Evolutionary conservation across 345 rosid species (phyloP).

Genomic region (Jatropha curcas): DNA sequence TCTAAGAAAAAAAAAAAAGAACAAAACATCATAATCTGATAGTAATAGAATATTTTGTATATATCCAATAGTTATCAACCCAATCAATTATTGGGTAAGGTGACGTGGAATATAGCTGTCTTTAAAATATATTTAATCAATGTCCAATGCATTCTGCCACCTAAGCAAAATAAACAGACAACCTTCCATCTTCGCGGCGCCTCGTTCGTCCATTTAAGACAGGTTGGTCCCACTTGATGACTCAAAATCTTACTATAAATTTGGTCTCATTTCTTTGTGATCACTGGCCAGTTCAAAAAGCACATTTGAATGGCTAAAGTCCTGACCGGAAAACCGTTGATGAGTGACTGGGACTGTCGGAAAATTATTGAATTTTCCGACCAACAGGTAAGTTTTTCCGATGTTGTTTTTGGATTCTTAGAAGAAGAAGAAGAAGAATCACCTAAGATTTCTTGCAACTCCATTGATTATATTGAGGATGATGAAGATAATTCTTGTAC

Average conservation of each 20-base stretch:
- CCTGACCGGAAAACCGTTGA: slow-evolving; percentile 22
- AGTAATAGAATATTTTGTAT: slow-evolving; percentile 31
- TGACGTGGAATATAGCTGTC: slow-evolving; percentile 55
- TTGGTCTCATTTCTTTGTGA: not conserved
- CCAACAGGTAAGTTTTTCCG: slow-evolving; percentile 53
- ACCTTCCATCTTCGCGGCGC: slow-evolving; percentile 46
- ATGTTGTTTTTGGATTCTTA: slow-evolving; percentile 58
- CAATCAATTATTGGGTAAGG: slow-evolving; percentile 29
- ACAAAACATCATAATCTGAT: not conserved
- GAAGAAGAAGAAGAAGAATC: slow-evolving; percentile 44
- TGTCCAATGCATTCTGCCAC: slow-evolving; percentile 31
- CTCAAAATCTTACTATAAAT: slow-evolving; percentile 21
- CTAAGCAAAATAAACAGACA: not conserved
- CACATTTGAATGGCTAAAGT: not conserved
- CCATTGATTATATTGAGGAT: slow-evolving; percentile 22
- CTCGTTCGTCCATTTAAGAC: slow-evolving; percentile 48
- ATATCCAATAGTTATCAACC: slow-evolving; percentile 34
- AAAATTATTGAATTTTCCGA: slow-evolving; percentile 52
- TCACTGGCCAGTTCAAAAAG: not conserved
- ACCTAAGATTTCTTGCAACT: slow-evolving; percentile 21
- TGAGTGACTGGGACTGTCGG: slow-evolving; percentile 39
- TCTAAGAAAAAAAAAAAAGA: not conserved
- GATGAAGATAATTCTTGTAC: slow-evolving; percentile 26
- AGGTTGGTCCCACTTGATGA: slow-evolving; percentile 29
- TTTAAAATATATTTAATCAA: not conserved